Base-by-base conservation (phyloP, 2,329 filamentous ascomycete species). In the Pseudophaeomoniella oleicola region DNA sequence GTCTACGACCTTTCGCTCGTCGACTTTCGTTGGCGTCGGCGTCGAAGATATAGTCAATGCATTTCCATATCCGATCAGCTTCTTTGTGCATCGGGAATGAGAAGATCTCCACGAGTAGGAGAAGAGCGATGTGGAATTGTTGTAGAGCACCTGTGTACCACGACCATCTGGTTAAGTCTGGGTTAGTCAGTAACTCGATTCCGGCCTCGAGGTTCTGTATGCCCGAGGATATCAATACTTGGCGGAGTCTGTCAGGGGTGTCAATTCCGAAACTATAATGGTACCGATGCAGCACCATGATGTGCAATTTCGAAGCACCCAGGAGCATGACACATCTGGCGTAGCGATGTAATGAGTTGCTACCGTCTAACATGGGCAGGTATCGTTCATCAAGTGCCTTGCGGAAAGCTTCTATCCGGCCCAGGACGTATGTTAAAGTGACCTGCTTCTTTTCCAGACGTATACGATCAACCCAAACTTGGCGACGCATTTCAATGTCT, bases 141-240 rank as follows among this genome's bases (percentile, higher is more conserved):
- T 81, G 76, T 43, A 80, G 71, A 4, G 81, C 78, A 3, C 79
- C 78, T 10, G 62, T 49, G 46, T 84, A 85, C 81, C 81, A 86
- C 2, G 63, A 56, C 78, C 79, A 86, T 1, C 58, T 58, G 1
- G 58, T 54, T 27, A 83, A 46, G 2, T 62, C 59, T 1, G 67
- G 66, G 1, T 62, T 52, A 2, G 63, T 68, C 39, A 76, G 72
- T 9, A 77, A 56, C 5, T 58, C 57, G 34, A 76, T 67, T 2
- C 64, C 67, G 41, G 62, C 62, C 45, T 78, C 73, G 39, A 75
- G 52, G 19, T 66, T 60, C 37, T 62, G 57, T 3, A 67, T 66
- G 19, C 72, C 72, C 17, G 71, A 70, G n/a, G 67, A 69, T 37
- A 85, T 62, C 37, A 82, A 63, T 5, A 84, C 64, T 35, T 73